A percentile compares a stretch with the other conserved stretches of the same genome.
phyloP scores from a whole-genome alignment of 2,329 filamentous ascomycete genomes.

The Biscogniauxia mediterranea region DNA sequence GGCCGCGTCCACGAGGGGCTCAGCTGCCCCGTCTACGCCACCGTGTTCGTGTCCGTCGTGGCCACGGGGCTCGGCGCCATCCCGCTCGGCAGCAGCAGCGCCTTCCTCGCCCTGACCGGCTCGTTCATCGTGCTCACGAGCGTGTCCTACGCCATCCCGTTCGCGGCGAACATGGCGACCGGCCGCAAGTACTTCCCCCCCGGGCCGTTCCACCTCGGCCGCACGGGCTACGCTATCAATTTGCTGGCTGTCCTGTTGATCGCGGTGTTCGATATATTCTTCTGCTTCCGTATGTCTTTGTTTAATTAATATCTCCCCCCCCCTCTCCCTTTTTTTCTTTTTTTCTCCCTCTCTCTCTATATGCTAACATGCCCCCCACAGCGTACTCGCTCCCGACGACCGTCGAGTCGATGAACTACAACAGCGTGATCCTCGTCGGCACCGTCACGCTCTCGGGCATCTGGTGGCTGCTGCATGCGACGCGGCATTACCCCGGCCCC shows the following conservation, averaged over 20 bases:
- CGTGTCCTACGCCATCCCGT: constrained; percentile 51
- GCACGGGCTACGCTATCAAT: constrained; percentile 50
- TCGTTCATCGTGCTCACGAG: constrained; percentile 58
- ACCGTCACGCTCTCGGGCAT: constrained; percentile 43
- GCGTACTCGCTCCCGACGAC: constrained; percentile 43
- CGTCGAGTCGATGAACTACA: constrained; percentile 49
- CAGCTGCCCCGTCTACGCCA: constrained; percentile 59
- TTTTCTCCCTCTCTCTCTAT: too few relatives aligned
- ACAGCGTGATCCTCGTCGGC: constrained; percentile 52
- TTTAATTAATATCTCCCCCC: too few relatives aligned
- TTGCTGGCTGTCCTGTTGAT: constrained; percentile 50
- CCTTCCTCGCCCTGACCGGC: constrained; percentile 56
- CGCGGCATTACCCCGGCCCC: constrained; percentile 48
- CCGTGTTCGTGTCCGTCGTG: constrained; percentile 50
- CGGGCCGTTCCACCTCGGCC: constrained; percentile 54
- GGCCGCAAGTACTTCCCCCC: constrained; percentile 49
- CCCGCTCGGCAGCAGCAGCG: constrained; percentile 52
- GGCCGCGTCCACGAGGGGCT: constrained; percentile 51
- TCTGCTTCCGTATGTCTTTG: constrained; percentile 53
- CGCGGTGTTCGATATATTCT: constrained; percentile 55
- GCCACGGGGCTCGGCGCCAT: constrained; percentile 56
- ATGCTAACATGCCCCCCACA: constrained; percentile 18
- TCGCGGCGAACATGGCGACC: constrained; percentile 50
- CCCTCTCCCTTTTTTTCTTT: too few relatives aligned
- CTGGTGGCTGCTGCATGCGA: constrained; percentile 50